Evolutionary conservation across 495 filamentous ascomycete species (phyloP).

Genomic region (Trichocladium uniseriatum): DNA sequence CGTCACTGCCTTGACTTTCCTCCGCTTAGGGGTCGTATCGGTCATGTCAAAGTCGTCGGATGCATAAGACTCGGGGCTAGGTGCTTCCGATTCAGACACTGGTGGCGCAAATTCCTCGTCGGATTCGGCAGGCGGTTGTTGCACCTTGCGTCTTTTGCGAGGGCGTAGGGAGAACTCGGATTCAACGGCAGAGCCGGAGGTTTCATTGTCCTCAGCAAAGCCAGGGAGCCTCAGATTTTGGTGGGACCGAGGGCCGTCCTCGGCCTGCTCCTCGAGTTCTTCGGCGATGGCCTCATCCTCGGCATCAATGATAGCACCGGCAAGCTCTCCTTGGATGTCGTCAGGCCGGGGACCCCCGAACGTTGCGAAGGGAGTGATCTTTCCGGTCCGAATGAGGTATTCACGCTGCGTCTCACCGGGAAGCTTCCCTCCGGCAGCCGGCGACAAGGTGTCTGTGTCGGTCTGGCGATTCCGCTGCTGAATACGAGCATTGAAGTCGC

Average conservation of each 20-base stretch:
- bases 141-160: constrained; percentile 36
- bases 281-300: constrained; percentile 50
- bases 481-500: constrained; percentile 70
- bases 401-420: constrained; percentile 76
- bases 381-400: constrained; percentile 88
- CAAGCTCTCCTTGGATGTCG: constrained; percentile 52
- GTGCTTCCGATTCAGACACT: constrained; percentile 18
- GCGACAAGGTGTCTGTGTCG: constrained; percentile 32
- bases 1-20: constrained; percentile 34
- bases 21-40: constrained; percentile 24
- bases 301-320: constrained; percentile 65
- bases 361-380: constrained; percentile 90
- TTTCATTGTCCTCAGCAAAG: constrained; percentile 46
- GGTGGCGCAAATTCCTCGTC: constrained; percentile 37
- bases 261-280: constrained; percentile 48
- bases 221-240: constrained; percentile 73
- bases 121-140: constrained; percentile 25
- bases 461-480: constrained; percentile 52
- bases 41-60: constrained; percentile 35
- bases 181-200: constrained; percentile 26
- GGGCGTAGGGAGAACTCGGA: constrained; percentile 43
- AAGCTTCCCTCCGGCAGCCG: constrained; percentile 39
- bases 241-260: constrained; percentile 58
- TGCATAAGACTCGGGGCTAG: constrained; percentile 20
- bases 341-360: constrained; percentile 46